These are phyloP conservation scores for Podaxis sp. DNA, from an alignment of 768 basidiomycete species.

Conservation along the genomic window DNA sequence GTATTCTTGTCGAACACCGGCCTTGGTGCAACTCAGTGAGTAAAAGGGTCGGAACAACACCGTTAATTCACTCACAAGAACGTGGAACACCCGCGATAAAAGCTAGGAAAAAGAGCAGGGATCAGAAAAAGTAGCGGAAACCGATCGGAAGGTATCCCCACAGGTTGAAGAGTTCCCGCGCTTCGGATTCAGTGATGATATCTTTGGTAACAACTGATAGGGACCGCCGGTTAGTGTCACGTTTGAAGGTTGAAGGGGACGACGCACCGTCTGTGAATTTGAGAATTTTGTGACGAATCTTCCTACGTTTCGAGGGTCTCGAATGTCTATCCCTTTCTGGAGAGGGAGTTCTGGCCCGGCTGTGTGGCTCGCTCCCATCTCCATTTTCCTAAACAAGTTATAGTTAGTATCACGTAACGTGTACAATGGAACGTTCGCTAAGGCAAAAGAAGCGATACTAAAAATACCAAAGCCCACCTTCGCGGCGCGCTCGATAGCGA, in stretches of 20 bases:
- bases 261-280: slow-evolving; percentile 75
- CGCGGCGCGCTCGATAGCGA: slow-evolving; percentile 75
- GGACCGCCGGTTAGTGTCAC: slow-evolving; percentile 15
- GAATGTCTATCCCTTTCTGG: slow-evolving; percentile 56
- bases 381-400: slow-evolving; percentile 61
- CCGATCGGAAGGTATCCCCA: slow-evolving; percentile 34
- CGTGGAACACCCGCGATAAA: slow-evolving; percentile 88
- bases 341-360: slow-evolving; percentile 71
- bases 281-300: slow-evolving; percentile 61
- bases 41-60: slow-evolving; percentile 51
- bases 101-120: slow-evolving; percentile 46
- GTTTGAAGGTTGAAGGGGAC: slow-evolving; percentile 12
- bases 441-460: slow-evolving; percentile 8
- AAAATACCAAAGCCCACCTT: slow-evolving; percentile 48
- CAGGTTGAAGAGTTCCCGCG: slow-evolving; percentile 85
- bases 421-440: slow-evolving; percentile 15
- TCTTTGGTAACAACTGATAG: slow-evolving; percentile 78
- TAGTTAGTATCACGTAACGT: slow-evolving; percentile 12
- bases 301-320: slow-evolving; percentile 71
- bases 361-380: slow-evolving; percentile 72
- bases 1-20: slow-evolving; percentile 80
- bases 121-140: slow-evolving; percentile 13
- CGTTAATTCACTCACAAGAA: slow-evolving; percentile 22
- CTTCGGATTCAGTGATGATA: slow-evolving; percentile 79
- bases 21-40: slow-evolving; percentile 26